A percentile compares a stretch with the other conserved stretches of the same genome.
phyloP scores from a whole-genome alignment of 768 basidiomycete species.

The Mycena galopus region DNA sequence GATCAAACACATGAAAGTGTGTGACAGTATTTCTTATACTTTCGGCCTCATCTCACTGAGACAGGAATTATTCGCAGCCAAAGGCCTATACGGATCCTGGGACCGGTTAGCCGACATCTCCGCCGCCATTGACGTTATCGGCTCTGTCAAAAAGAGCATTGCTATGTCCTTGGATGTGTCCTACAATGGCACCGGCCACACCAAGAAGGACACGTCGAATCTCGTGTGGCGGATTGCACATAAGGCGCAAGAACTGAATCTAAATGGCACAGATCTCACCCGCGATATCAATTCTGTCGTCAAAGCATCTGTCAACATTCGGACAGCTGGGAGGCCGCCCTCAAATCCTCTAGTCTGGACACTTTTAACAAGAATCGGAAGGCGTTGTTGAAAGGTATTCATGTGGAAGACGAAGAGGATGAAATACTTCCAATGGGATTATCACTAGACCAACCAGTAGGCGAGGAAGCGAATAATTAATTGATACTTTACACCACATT shows the following conservation, averaged over 20 bases:
- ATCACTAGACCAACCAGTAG: too few relatives aligned
- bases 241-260: too few relatives aligned
- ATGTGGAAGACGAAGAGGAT: conserved; percentile 9
- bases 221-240: conserved; percentile 25
- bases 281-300: too few relatives aligned
- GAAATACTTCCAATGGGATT: conserved; percentile 31
- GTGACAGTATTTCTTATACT: too few relatives aligned
- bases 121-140: conserved; percentile 42
- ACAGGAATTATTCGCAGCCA: conserved; percentile 41
- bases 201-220: conserved; percentile 24
- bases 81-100: conserved; percentile 49
- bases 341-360: conserved; percentile 40
- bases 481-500: background rate
- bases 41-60: too few relatives aligned
- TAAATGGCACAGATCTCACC: too few relatives aligned
- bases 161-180: conserved; percentile 23
- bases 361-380: conserved; percentile 51
- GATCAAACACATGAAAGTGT: conserved; percentile 48
- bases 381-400: conserved; percentile 19
- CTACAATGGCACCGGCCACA: conserved; percentile 47
- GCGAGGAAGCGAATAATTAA: too few relatives aligned
- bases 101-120: conserved; percentile 48
- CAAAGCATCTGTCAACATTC: background rate
- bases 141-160: conserved; percentile 45
- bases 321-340: background rate